Conservation (phyloP, 768 basidiomycete genomes). For the Tylopilus rubrobrunneus region DNA sequence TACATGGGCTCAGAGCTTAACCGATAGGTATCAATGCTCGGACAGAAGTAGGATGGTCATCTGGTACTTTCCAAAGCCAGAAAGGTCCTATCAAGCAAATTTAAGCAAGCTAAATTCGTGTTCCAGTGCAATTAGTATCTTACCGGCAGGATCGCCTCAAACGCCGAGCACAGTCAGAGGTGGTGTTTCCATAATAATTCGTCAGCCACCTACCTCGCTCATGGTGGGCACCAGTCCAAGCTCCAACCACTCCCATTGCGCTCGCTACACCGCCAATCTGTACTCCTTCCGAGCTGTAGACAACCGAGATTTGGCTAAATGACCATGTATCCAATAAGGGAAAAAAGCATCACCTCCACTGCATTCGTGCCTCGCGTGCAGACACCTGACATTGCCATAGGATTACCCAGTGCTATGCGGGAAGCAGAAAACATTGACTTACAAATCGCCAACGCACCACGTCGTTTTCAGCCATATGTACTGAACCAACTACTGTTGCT, state of each 20-base stretch:
- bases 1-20: neutral
- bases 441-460: conserved; percentile 59
- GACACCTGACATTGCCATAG: conserved; percentile 40
- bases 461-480: conserved; percentile 44
- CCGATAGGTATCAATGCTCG: conserved; percentile 18
- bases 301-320: neutral
- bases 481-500: conserved; percentile 46
- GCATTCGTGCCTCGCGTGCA: conserved; percentile 47
- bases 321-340: neutral
- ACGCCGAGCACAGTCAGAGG: neutral
- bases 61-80: conserved; percentile 64
- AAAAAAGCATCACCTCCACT: conserved; percentile 50
- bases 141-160: conserved; percentile 66
- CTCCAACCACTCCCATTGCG: conserved; percentile 61
- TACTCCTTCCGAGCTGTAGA: conserved; percentile 56
- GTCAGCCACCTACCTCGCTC: conserved; percentile 40
- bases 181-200: neutral
- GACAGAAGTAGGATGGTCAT: conserved; percentile 34
- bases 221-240: conserved; percentile 64
- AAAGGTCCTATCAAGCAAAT: conserved; percentile 50
- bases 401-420: conserved; percentile 7
- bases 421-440: conserved; percentile 26
- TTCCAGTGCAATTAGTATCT: conserved; percentile 12
- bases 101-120: neutral
- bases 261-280: conserved; percentile 66